These are phyloP conservation scores for Backusella mclennaniae DNA, from an alignment of 192 early-diverging fungal species.

Conservation along the genomic window DNA sequence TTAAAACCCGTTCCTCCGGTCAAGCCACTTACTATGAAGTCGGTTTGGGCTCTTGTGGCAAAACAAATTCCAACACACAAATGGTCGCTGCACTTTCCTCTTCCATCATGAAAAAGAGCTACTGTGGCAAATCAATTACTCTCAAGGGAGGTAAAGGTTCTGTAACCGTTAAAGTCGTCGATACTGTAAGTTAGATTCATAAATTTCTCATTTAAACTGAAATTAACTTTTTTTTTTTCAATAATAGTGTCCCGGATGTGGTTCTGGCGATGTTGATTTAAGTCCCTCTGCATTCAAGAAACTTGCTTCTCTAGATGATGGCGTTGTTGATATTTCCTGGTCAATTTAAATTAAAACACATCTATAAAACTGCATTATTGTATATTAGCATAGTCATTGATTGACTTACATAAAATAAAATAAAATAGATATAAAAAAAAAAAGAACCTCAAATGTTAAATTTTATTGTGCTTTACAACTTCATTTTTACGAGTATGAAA, in stretches of 20 bases:
- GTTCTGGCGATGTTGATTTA: slow-evolving; percentile 32
- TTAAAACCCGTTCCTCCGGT: slow-evolving; percentile 3
- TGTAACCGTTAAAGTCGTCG: slow-evolving; percentile 39
- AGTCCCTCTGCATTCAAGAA: slow-evolving; percentile 21
- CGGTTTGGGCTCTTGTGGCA: slow-evolving; percentile 31
- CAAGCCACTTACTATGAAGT: slow-evolving; percentile 32
- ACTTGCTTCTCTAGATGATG: slow-evolving; percentile 19
- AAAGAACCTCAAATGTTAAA: neutral
- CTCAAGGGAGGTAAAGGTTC: slow-evolving; percentile 30
- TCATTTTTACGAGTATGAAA: no score
- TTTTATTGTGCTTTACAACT: no score
- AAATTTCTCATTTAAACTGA: no score
- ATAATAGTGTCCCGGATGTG: slow-evolving; percentile 39
- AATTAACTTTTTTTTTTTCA: no score
- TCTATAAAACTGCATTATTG: neutral
- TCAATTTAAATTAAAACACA: neutral
- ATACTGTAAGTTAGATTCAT: slow-evolving; percentile 13
- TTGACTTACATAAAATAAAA: neutral
- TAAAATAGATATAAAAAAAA: neutral
- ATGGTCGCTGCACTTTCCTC: slow-evolving; percentile 30
- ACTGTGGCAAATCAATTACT: slow-evolving; percentile 34
- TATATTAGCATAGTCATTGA: neutral
- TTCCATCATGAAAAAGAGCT: slow-evolving; percentile 26
- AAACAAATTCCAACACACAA: slow-evolving; percentile 12
- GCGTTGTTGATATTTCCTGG: slow-evolving; percentile 23